Evolutionary conservation across 2,329 filamentous ascomycete species (phyloP).

Genomic region (Aspergillus floridensis): DNA sequence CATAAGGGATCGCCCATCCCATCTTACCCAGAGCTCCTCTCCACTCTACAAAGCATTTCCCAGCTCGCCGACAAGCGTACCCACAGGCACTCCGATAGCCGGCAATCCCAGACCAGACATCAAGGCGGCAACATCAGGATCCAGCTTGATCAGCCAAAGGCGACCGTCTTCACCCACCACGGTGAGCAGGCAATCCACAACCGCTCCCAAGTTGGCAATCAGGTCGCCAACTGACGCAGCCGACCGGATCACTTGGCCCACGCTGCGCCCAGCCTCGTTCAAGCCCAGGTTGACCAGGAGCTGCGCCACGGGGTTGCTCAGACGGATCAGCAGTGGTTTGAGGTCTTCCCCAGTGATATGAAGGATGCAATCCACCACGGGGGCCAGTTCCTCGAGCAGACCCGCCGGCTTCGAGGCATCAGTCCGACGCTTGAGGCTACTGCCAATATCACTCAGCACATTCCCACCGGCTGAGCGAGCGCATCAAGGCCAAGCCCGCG

Average conservation of each 20-base stretch:
- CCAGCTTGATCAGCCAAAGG: conserved; percentile 23
- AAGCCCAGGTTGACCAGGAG: conserved; percentile 19
- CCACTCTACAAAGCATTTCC: conserved; percentile 7
- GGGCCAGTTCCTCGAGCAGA: conserved; percentile 11
- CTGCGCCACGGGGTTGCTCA: conserved; percentile 18
- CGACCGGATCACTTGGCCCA: conserved; percentile 20
- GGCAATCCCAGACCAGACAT: background rate
- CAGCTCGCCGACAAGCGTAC: background rate
- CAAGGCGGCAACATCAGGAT: conserved; percentile 21
- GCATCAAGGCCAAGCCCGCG: conserved; percentile 9
- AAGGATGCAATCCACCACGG: conserved; percentile 12
- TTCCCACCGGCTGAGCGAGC: conserved; percentile 16
- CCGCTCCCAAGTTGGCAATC: conserved; percentile 18
- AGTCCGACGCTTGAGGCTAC: conserved; percentile 11
- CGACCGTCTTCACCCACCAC: conserved; percentile 22
- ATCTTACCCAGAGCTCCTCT: too few species aligned
- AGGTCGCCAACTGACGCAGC: conserved; percentile 20
- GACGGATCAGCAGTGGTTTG: conserved; percentile 21
- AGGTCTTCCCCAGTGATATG: conserved; percentile 8
- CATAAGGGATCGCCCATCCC: too few species aligned
- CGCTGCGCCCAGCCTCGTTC: conserved; percentile 11
- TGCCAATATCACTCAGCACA: conserved; percentile 13
- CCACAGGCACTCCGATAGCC: background rate
- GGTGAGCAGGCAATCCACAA: conserved; percentile 24
- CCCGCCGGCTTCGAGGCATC: conserved; percentile 3